These are phyloP conservation scores for Fonsecaea multimorphosa DNA, from an alignment of 2,329 filamentous ascomycete genomes.

Conservation along the genomic window DNA sequence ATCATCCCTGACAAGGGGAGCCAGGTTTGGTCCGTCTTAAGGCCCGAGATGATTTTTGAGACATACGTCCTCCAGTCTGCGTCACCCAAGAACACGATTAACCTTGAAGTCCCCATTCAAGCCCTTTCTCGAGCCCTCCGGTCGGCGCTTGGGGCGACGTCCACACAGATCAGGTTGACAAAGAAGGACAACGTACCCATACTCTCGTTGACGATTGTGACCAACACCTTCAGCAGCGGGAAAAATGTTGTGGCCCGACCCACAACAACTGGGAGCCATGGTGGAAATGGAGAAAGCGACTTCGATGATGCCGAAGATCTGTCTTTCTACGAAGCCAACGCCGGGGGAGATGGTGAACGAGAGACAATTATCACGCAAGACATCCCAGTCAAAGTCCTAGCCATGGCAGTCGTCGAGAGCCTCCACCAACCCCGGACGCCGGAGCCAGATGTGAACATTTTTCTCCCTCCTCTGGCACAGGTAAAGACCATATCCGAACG, in stretches of 20 bases:
- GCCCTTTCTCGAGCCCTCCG: conserved; percentile 89
- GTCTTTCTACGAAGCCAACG: conserved; percentile 48
- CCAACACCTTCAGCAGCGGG: conserved; percentile 65
- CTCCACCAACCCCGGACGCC: conserved; percentile 90
- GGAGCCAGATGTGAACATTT: conserved; percentile 92
- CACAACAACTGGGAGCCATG: conserved; percentile 35
- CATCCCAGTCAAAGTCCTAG: conserved; percentile 89
- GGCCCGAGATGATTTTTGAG: conserved; percentile 82
- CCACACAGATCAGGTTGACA: conserved; percentile 84
- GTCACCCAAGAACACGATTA: conserved; percentile 83
- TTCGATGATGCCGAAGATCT: conserved; percentile 52
- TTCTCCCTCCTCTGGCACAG: conserved; percentile 83
- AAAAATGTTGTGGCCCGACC: conserved; percentile 53
- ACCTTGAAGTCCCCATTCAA: conserved; percentile 90
- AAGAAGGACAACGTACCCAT: conserved; percentile 89
- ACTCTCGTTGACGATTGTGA: conserved; percentile 87
- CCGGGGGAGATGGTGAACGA: conserved; percentile 70
- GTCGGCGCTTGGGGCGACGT: conserved; percentile 80
- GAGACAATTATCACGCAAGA: conserved; percentile 95
- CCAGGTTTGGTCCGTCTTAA: conserved; percentile 89
- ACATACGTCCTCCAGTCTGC: conserved; percentile 86
- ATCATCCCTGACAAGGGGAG: conserved; percentile 93
- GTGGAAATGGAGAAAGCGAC: conserved; percentile 36
- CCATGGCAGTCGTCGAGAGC: conserved; percentile 82
- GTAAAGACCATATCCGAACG: conserved; percentile 93